These are phyloP conservation scores for Waltergamsia citrina DNA, from an alignment of 2,329 filamentous ascomycete genomes.

Conservation along the genomic window DNA sequence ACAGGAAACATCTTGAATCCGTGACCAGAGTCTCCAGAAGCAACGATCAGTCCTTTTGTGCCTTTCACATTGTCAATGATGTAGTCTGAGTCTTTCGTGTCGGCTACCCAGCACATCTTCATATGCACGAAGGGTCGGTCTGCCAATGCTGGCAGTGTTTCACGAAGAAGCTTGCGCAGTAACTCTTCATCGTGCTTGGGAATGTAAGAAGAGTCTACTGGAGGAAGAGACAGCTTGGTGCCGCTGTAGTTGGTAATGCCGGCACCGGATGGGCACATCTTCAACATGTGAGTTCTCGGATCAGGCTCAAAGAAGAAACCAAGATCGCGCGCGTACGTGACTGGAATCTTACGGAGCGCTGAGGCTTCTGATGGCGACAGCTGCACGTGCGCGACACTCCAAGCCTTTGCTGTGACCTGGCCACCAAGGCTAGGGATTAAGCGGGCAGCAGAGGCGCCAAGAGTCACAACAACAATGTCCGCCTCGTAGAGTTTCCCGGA, in stretches of 20 bases:
- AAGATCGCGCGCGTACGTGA: constrained; percentile 50
- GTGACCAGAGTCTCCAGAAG: constrained; percentile 51
- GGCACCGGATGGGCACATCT: constrained; percentile 48
- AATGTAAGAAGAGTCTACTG: constrained; percentile 34
- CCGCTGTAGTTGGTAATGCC: constrained; percentile 39
- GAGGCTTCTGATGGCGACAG: constrained; percentile 44
- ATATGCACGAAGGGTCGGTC: constrained; percentile 46
- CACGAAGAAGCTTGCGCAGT: constrained; percentile 36
- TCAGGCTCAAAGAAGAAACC: constrained; percentile 47
- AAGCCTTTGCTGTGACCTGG: constrained; percentile 45
- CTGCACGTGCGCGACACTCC: constrained; percentile 50
- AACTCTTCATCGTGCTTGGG: constrained; percentile 42
- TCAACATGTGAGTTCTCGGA: constrained; percentile 37
- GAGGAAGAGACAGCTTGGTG: constrained; percentile 28
- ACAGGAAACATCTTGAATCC: constrained; percentile 55
- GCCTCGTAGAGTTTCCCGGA: constrained; percentile 13
- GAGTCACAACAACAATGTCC: constrained; percentile 37
- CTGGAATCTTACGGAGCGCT: constrained; percentile 45
- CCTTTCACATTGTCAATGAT: constrained; percentile 49
- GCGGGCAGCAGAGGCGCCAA: constrained; percentile 36
- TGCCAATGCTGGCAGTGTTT: constrained; percentile 42
- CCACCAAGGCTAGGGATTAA: constrained; percentile 37
- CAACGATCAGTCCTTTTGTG: constrained; percentile 35
- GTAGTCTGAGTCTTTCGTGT: constrained; percentile 50
- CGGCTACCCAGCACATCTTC: constrained; percentile 55